Conservation (phyloP, 176 grass and related monocot species). For the Themeda triandra region DNA sequence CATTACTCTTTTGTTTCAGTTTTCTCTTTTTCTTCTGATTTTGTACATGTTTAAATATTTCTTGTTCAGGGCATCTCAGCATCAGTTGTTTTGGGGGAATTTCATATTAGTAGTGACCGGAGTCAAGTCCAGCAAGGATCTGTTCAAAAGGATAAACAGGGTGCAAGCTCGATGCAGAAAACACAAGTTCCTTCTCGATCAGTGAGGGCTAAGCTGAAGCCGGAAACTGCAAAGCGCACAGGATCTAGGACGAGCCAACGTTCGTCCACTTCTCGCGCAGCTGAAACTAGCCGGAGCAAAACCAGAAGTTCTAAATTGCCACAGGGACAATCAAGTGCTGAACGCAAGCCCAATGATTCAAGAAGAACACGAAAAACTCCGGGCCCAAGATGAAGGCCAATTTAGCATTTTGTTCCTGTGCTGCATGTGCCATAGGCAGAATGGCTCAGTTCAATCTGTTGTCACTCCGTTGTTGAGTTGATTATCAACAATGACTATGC, state of each 20-base stretch:
- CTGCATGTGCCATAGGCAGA: background rate
- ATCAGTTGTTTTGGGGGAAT: slow-evolving; percentile 13
- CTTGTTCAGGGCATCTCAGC: slow-evolving; percentile 38
- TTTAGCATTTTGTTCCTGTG: background rate
- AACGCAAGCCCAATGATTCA: slow-evolving; percentile 28
- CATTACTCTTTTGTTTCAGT: background rate
- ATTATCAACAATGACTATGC: background rate
- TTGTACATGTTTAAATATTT: slow-evolving; percentile 20
- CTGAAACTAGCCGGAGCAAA: slow-evolving; percentile 28
- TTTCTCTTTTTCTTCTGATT: slow-evolving; percentile 5
- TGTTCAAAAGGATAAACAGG: slow-evolving; percentile 12
- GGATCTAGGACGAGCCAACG: slow-evolving; percentile 25
- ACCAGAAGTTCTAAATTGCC: slow-evolving; percentile 29
- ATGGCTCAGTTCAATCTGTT: background rate
- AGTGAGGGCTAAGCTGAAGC: slow-evolving; percentile 36
- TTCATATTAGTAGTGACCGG: slow-evolving; percentile 20
- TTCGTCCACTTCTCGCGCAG: background rate
- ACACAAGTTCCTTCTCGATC: slow-evolving; percentile 12
- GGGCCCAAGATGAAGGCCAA: slow-evolving; percentile 2
- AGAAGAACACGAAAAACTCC: slow-evolving; percentile 49
- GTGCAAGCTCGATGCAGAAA: slow-evolving; percentile 13
- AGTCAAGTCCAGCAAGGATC: slow-evolving; percentile 34
- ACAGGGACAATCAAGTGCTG: slow-evolving; percentile 25
- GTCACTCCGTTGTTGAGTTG: background rate
- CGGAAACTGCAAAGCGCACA: slow-evolving; percentile 21